phyloP scores from a whole-genome alignment of 306 rosid species.

The Vigna hirtella region DNA sequence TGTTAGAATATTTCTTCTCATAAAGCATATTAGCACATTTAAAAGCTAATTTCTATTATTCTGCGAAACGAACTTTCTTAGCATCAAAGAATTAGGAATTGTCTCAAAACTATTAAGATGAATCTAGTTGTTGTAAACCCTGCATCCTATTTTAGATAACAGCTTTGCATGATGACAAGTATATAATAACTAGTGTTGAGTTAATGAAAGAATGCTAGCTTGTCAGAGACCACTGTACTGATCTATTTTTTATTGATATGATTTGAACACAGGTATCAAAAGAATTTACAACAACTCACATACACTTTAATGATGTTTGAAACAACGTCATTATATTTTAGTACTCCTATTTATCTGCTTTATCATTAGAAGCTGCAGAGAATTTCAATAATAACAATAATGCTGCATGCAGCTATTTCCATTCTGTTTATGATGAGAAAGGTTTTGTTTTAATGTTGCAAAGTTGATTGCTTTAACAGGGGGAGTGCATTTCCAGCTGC shows the following conservation, averaged over 20 bases:
- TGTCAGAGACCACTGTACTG: background rate
- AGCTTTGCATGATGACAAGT: background rate
- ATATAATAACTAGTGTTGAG: background rate
- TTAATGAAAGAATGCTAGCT: conserved; percentile 3
- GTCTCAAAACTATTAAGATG: no score
- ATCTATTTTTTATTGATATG: background rate
- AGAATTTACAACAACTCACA: no score
- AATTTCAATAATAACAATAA: background rate
- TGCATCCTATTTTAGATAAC: background rate
- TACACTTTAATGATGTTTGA: no score
- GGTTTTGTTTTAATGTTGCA: background rate
- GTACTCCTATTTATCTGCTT: background rate
- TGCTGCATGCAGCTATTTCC: background rate
- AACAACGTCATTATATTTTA: background rate
- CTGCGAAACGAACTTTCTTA: no score
- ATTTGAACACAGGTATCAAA: no score
- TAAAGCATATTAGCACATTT: no score
- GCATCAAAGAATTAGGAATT: no score
- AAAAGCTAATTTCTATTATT: no score
- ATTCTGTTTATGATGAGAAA: background rate
- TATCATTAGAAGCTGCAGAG: background rate
- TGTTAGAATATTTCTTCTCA: no score
- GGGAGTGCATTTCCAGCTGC: conserved; percentile 90
- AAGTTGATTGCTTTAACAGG: conserved; percentile 57
- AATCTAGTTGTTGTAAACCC: no score